A percentile compares a stretch with the other conserved stretches of the same genome.
phyloP scores from a whole-genome alignment of 1,284 basidiomycete genomes.

The Trichosporon sp. region DNA sequence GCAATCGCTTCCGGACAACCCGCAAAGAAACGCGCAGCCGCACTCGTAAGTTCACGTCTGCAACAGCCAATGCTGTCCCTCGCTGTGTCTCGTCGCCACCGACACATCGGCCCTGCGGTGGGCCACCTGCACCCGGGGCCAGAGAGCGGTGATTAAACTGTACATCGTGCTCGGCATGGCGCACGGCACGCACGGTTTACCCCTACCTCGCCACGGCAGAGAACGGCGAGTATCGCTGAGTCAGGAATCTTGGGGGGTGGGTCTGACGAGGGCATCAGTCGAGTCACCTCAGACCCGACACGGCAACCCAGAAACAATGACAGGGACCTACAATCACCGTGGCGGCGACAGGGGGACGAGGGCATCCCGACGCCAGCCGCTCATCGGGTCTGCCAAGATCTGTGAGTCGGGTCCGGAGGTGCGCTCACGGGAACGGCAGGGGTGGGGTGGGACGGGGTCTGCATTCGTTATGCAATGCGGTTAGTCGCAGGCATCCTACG shows the following conservation, averaged over 20 bases:
- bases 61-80: not conserved
- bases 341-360: not conserved
- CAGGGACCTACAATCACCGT: not conserved
- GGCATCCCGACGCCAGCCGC: not conserved
- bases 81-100: not conserved
- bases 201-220: not conserved
- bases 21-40: constrained; percentile 1
- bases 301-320: not conserved
- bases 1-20: too few species aligned
- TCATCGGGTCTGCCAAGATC: constrained; percentile 15
- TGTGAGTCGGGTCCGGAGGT: constrained; percentile 4
- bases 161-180: constrained; percentile 3
- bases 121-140: not conserved
- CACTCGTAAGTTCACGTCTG: not conserved
- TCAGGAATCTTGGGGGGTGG: not conserved
- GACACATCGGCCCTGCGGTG: not conserved
- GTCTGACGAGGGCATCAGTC: not conserved
- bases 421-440: constrained; percentile 7
- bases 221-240: constrained; percentile 1
- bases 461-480: constrained; percentile 17
- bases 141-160: constrained; percentile 14
- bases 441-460: not conserved
- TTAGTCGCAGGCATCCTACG: not conserved
- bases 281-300: not conserved
- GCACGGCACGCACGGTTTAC: constrained; percentile 4